Base-by-base conservation (phyloP, 1,284 basidiomycete genomes). In the Melampsora medusae region DNA sequence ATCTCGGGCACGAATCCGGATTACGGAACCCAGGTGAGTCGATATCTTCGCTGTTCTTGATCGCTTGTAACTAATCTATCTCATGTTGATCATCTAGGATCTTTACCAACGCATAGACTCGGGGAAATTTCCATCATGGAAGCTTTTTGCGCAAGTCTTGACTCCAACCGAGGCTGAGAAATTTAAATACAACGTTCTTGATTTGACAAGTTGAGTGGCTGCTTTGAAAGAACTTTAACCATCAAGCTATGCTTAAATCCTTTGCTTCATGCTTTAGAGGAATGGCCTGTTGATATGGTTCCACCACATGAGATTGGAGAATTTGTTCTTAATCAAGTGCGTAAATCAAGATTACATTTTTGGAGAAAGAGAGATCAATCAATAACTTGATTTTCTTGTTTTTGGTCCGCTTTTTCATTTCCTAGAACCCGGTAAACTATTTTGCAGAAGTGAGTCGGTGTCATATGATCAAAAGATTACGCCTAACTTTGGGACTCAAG, bases 141-240 rank as follows among this genome's bases (percentile, higher is more conserved):
- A 88, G 6, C 89, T 91, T 78, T 90, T 88, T 81, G 86, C 92
- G 62, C 82, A 95, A 90, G 92, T 89, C 33, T 94, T 93, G 92
- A 94, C 92, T 0, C 85, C 89, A 2, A 86, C 90, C 81, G 90
- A 97, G 85, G 94, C 93, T n/a, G 91, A 93, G 85, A 22, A 56
- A 19, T 56, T 56, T 19, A 56, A 28, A 56, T 56, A 56, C 19
- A 56, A 56, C 14, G 53, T 19, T 33, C 10, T 59, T 28, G 22
- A 67, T 48, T 10, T 67, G 38, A 69, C 50, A 14, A 69, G 19
- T 69, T 35, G 12, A 33, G 38, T 31, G 10, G 14, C 12, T 42
- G 10, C 14, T 42, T 42, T 42, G 10, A 14, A 14, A 14, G 42
- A 42, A 42, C 25, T 33, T 16, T 48, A n/a, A 48, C 22, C 31